Percentiles rank a stretch among this genome's conserved stretches.
phyloP scores from a whole-genome alignment of 1,139 yeast genomes.

The Lodderomyces jiufengensis region DNA sequence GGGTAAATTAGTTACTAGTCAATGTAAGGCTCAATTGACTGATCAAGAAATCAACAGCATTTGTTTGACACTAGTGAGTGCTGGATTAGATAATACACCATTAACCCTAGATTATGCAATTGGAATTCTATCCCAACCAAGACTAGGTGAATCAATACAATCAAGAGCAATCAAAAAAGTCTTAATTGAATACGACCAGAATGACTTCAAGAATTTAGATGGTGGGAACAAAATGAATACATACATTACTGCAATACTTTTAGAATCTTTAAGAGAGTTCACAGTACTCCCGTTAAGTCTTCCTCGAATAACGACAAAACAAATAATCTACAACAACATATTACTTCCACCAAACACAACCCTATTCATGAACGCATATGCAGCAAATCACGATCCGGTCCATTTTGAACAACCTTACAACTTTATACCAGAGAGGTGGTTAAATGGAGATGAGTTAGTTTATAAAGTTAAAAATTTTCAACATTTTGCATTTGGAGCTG shows the following conservation, averaged over 20 bases:
- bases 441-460: slow-evolving; percentile 22
- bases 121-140: slow-evolving; percentile 54
- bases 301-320: slow-evolving; percentile 58
- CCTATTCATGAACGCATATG: slow-evolving; percentile 63
- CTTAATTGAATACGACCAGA: no score
- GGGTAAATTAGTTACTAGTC: slow-evolving; percentile 33
- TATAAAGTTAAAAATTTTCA: slow-evolving; percentile 18
- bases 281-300: slow-evolving; percentile 66
- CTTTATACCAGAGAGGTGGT: slow-evolving; percentile 60
- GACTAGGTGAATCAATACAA: slow-evolving; percentile 45
- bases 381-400: slow-evolving; percentile 62
- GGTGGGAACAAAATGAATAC: slow-evolving; percentile 30
- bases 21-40: slow-evolving; percentile 17
- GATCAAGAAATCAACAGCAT: slow-evolving; percentile 53
- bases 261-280: slow-evolving; percentile 60
- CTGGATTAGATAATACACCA: slow-evolving; percentile 75
- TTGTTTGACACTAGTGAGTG: slow-evolving; percentile 74
- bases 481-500: slow-evolving; percentile 71
- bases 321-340: slow-evolving; percentile 34
- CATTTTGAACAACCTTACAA: slow-evolving; percentile 46
- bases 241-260: slow-evolving; percentile 54
- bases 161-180: slow-evolving; percentile 29
- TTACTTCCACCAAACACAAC: slow-evolving; percentile 54
- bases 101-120: slow-evolving; percentile 57
- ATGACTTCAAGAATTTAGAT: no score